phyloP scores from a whole-genome alignment of 495 filamentous ascomycete genomes.

The Xylaria castorea region DNA sequence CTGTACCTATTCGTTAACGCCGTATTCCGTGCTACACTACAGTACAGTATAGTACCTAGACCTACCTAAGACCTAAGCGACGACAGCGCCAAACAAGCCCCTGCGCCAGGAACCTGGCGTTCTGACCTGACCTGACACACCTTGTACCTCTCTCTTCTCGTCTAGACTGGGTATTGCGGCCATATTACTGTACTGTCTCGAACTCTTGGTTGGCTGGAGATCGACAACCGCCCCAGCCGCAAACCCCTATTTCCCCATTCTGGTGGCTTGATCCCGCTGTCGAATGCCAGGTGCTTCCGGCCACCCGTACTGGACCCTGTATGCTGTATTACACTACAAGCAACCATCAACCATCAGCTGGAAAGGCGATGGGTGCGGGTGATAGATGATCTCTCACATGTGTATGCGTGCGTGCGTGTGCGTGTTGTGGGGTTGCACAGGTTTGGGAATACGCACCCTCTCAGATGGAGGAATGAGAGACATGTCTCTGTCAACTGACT shows the following conservation, averaged over 20 bases:
- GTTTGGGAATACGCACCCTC: slow-evolving; percentile 16
- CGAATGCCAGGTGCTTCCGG: slow-evolving; percentile 10
- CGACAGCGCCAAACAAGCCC: neutral
- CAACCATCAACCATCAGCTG: slow-evolving; percentile 7
- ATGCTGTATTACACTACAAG: neutral
- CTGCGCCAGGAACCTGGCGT: too few species aligned
- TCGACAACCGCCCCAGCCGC: slow-evolving; percentile 20
- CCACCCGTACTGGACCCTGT: slow-evolving; percentile 13
- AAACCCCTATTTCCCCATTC: slow-evolving; percentile 12
- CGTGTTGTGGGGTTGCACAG: slow-evolving; percentile 19
- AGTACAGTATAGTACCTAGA: neutral
- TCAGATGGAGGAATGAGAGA: slow-evolving; percentile 17
- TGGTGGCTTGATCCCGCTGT: slow-evolving; percentile 8
- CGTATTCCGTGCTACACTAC: slow-evolving; percentile 1
- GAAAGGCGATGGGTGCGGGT: neutral
- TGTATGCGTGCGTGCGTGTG: slow-evolving; percentile 6
- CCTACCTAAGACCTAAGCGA: neutral
- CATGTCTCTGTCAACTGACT: slow-evolving; percentile 26
- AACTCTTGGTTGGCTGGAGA: slow-evolving; percentile 16
- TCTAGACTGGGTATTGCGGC: neutral
- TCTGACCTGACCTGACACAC: slow-evolving; percentile 17
- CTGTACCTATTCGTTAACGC: neutral
- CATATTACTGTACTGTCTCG: slow-evolving; percentile 4
- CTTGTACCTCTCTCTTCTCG: slow-evolving; percentile 7
- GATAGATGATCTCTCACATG: slow-evolving; percentile 26